A percentile compares a stretch with the other conserved stretches of the same genome.
These are phyloP conservation scores for Tagetes erecta DNA, from an alignment of 129 eudicot genomes.

Conservation along the genomic window DNA sequence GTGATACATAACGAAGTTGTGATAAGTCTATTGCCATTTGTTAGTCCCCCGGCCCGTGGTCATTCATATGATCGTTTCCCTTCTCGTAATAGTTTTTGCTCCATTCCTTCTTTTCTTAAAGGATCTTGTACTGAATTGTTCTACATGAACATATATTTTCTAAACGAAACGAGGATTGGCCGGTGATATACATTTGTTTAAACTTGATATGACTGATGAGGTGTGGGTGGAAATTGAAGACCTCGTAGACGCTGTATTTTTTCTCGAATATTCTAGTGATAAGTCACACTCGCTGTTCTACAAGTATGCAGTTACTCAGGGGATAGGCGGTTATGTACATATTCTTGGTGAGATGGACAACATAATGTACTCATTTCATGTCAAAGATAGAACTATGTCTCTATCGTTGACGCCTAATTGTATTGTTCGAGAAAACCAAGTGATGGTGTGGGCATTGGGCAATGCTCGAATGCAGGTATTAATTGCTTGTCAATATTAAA, in stretches of 20 bases:
- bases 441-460: background rate
- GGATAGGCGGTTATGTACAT: background rate
- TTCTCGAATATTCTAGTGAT: background rate
- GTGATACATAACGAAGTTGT: background rate
- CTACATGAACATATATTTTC: no score
- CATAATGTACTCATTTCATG: background rate
- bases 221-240: background rate
- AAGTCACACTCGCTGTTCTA: background rate
- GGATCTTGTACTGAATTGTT: background rate
- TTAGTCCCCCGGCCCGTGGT: background rate
- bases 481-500: background rate
- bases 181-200: background rate
- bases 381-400: background rate
- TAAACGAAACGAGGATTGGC: background rate
- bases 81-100: no score
- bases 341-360: background rate
- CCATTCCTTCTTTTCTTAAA: no score
- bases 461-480: background rate
- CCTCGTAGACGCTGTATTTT: background rate
- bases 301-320: background rate
- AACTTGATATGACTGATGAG: background rate
- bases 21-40: background rate
- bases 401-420: background rate
- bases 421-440: background rate
- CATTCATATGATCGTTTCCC: background rate